phyloP scores from a whole-genome alignment of 495 filamentous ascomycete genomes.

The Daldinia grandis region DNA sequence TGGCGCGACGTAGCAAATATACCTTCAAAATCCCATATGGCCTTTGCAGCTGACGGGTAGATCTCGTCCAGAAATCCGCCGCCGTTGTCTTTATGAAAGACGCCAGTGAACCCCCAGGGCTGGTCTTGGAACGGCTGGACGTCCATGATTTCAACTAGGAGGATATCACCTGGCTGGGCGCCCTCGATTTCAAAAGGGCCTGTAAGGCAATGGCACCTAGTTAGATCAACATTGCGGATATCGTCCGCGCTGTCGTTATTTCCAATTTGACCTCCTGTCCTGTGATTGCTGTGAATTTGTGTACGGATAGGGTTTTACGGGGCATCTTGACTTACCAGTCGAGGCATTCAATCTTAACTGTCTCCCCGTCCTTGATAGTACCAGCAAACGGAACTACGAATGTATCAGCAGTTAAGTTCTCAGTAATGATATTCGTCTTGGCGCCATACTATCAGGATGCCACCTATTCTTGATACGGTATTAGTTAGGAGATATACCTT shows the following conservation, averaged over 20 bases:
- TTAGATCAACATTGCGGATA: slow-evolving; percentile 84
- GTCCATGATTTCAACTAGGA: slow-evolving; percentile 94
- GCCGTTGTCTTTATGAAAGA: slow-evolving; percentile 85
- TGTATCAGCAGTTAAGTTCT: neutral
- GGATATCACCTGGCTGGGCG: slow-evolving; percentile 85
- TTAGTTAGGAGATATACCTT: neutral
- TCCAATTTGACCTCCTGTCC: slow-evolving; percentile 83
- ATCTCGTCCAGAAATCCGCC: slow-evolving; percentile 92
- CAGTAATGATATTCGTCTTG: neutral
- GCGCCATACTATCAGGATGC: slow-evolving; percentile 83
- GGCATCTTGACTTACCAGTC: slow-evolving; percentile 79
- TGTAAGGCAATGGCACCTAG: slow-evolving; percentile 83
- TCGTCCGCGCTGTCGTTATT: slow-evolving; percentile 94
- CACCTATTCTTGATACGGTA: slow-evolving; percentile 75
- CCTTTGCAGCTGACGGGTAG: slow-evolving; percentile 89
- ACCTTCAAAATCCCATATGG: slow-evolving; percentile 98
- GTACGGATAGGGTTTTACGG: neutral
- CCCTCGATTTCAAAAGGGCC: slow-evolving; percentile 91
- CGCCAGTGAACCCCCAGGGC: slow-evolving; percentile 92
- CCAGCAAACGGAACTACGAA: slow-evolving; percentile 74
- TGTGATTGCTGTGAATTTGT: slow-evolving; percentile 26
- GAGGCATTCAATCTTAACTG: slow-evolving; percentile 94
- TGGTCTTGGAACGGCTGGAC: slow-evolving; percentile 88
- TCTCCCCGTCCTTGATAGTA: slow-evolving; percentile 83
- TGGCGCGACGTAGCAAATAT: slow-evolving; percentile 92